Percentiles rank a stretch among this genome's conserved stretches.
These are phyloP conservation scores for Colletotrichum ledebouriae DNA, from an alignment of 2,329 filamentous ascomycete genomes.

Conservation along the genomic window DNA sequence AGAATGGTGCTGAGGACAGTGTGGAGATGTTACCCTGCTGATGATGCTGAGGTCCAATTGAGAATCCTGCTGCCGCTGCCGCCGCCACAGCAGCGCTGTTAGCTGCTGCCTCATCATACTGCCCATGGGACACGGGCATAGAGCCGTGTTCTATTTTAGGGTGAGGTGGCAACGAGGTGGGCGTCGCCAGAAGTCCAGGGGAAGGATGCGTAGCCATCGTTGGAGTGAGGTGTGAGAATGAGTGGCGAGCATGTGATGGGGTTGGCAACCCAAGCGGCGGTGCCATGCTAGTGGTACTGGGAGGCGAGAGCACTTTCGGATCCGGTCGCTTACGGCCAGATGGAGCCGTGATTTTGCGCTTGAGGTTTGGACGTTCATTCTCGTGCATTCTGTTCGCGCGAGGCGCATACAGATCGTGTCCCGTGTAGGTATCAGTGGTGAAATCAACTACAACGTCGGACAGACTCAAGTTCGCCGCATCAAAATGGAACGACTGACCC, in stretches of 20 bases:
- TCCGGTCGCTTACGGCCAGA: constrained; percentile 56
- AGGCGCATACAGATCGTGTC: constrained; percentile 62
- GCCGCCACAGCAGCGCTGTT: constrained; percentile 53
- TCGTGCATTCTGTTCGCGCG: constrained; percentile 50
- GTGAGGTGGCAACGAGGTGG: constrained; percentile 54
- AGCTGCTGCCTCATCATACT: constrained; percentile 51
- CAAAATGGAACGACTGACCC: constrained; percentile 73
- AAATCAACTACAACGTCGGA: constrained; percentile 75
- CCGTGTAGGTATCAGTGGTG: constrained; percentile 67
- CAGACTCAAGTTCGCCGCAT: constrained; percentile 81
- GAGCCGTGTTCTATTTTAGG: constrained; percentile 51
- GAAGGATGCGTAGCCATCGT: constrained; percentile 55
- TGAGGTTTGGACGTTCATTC: constrained; percentile 57
- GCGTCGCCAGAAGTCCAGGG: constrained; percentile 55
- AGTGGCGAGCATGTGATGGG: constrained; percentile 53
- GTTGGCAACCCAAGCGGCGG: constrained; percentile 48
- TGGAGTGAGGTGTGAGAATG: constrained; percentile 51
- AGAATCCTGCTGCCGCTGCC: constrained; percentile 55
- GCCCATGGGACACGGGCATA: constrained; percentile 51
- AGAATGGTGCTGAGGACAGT: constrained; percentile 54
- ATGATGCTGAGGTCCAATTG: constrained; percentile 47
- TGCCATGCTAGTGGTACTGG: constrained; percentile 50
- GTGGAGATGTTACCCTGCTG: constrained; percentile 50
- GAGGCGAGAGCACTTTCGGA: constrained; percentile 52
- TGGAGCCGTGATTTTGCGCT: constrained; percentile 62